Base-by-base conservation (phyloP, 2,329 filamentous ascomycete genomes). In the Colletotrichum karsti region DNA sequence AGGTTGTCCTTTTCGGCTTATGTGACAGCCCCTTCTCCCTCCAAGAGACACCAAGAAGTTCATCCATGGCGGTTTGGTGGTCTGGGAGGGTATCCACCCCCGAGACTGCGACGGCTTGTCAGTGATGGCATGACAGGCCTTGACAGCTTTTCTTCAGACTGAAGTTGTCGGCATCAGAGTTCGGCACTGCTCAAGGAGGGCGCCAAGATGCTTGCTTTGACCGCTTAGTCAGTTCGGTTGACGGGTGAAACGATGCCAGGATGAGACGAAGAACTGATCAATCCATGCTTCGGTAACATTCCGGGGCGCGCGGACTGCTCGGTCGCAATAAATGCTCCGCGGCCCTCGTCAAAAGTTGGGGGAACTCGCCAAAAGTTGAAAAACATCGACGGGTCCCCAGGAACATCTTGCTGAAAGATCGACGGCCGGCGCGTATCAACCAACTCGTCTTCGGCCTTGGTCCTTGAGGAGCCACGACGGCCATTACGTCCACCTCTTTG, bases 191-290 rank as follows among this genome's bases (percentile, higher is more conserved):
- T n/a, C n/a, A n/a, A n/a, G n/a, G n/a, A 63, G 26, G n/a, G 33
- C 26, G 26, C 42, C 37, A 53, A 13, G 2, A 26, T 60, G 44
- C 58, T 22, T 30, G 7, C 24, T 20, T n/a, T 8, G 7, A 13
- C 60, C 60, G 59, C 59, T 48, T 53, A 67, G 60, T 67, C 51
- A 67, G 26, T 44, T 15, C n/a, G 10, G 26, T 22, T 39, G 28
- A 20, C 18, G 28, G 26, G n/a, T 28, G 44, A 41, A 64, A 48
- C 44, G 8, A 15, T 15, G 26, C 13, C 24, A 20, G 41, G 61
- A 26, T 41, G 44, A 64, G 46, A 54, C 63, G 63, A 50, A 50
- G 28, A 28, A 50, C 44, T 22, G 33, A 4, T 46, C 7, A 22
- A 33, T 24, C 42, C 46, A 50, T 46, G 28, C 56, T 51, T 67